Percentiles rank a stretch among this genome's conserved stretches.
Conservation (phyloP, 75 land plant species). For the Sequoiadendron giganteum region DNA sequence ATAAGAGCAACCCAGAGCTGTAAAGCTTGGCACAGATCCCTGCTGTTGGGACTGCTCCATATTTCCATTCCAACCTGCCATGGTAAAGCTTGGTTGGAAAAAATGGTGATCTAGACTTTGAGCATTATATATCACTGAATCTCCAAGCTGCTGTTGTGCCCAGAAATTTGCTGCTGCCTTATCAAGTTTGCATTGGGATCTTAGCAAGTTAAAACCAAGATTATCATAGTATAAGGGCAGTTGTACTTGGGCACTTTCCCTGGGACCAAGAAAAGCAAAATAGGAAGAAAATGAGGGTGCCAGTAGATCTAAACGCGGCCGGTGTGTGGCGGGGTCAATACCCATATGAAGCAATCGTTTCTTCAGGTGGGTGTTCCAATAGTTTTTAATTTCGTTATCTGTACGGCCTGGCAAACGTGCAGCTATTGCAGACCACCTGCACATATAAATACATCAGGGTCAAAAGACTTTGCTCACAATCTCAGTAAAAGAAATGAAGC, state of each 20-base stretch:
- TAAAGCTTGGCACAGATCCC: background rate
- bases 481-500: background rate
- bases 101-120: background rate
- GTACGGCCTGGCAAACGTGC: slow-evolving; percentile 5
- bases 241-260: slow-evolving; percentile 1
- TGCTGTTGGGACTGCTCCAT: background rate
- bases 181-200: background rate
- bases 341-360: slow-evolving; percentile 18
- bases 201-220: background rate
- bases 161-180: background rate
- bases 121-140: background rate
- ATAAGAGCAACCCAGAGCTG: background rate
- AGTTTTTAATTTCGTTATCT: slow-evolving; percentile 11
- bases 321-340: slow-evolving; percentile 5
- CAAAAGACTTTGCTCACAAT: too few relatives aligned
- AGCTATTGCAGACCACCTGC: slow-evolving; percentile 20
- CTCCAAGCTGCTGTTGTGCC: background rate
- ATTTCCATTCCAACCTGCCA: background rate
- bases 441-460: too few relatives aligned
- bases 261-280: background rate
- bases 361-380: slow-evolving; percentile 17
- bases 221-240: background rate
- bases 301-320: slow-evolving; percentile 1
- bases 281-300: background rate
- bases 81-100: background rate